These are phyloP conservation scores for Trypanosoma scelopori DNA, from an alignment of 208 protist genomes.

Conservation along the genomic window DNA sequence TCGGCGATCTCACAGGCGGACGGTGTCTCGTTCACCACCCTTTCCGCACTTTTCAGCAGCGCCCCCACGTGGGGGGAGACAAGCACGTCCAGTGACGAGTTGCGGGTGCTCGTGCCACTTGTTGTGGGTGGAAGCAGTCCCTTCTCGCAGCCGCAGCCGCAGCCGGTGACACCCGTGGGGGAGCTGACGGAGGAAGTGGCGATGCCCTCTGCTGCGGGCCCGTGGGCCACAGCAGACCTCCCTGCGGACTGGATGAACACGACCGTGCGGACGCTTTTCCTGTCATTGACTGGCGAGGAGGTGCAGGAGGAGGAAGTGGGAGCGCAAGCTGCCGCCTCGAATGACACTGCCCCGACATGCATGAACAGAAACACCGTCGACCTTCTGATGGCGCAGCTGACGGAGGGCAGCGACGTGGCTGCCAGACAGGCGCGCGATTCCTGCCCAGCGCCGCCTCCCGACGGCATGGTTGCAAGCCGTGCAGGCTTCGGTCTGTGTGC, in stretches of 20 bases:
- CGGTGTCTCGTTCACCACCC: background rate
- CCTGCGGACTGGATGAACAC: background rate
- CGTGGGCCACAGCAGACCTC: background rate
- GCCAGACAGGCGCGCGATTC: too few species aligned
- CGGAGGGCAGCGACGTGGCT: background rate
- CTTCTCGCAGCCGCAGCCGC: background rate
- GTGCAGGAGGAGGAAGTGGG: background rate
- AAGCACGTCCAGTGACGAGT: background rate
- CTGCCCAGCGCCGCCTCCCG: too few species aligned
- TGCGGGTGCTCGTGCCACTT: background rate
- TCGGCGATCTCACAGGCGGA: background rate
- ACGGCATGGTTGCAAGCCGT: too few species aligned
- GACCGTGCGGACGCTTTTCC: background rate
- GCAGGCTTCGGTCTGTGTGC: too few species aligned
- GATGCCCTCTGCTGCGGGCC: background rate
- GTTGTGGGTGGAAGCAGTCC: too few species aligned
- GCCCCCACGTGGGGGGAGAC: background rate
- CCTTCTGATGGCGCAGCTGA: conserved; percentile 6
- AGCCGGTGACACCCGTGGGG: background rate
- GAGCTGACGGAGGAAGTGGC: background rate
- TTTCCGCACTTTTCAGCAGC: conserved; percentile 14
- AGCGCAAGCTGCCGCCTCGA: background rate
- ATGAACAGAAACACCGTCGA: background rate
- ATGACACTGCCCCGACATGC: background rate
- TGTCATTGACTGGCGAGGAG: background rate